Conservation (phyloP, 75 land plant genomes). For the Cunninghamia lanceolata region DNA sequence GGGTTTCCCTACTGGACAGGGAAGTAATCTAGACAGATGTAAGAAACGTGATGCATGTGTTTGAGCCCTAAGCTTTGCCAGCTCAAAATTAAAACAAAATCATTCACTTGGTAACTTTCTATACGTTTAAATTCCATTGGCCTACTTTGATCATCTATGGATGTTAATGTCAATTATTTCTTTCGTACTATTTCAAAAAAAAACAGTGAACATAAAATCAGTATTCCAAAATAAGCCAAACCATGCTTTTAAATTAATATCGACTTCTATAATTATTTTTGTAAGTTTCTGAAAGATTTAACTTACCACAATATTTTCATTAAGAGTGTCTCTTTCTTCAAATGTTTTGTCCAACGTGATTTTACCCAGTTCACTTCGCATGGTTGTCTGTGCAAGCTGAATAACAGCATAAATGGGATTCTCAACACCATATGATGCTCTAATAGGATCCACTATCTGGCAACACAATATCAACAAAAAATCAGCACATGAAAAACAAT, state of each 20-base stretch:
- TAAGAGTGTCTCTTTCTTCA: conserved; percentile 84
- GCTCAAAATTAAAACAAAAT: no score
- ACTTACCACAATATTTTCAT: conserved; percentile 91
- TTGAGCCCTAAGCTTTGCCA: no score
- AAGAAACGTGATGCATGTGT: no score
- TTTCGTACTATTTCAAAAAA: neutral
- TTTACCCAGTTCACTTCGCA: conserved; percentile 95
- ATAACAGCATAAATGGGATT: conserved; percentile 84
- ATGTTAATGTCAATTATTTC: neutral
- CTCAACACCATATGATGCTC: conserved; percentile 96
- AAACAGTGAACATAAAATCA: neutral
- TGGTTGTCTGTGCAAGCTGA: conserved; percentile 95
- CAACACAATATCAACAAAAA: conserved; percentile 5
- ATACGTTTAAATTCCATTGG: neutral
- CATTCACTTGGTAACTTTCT: no score
- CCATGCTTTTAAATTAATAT: neutral
- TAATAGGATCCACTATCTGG: conserved; percentile 82
- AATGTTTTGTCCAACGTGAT: conserved; percentile 96
- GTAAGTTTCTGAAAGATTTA: neutral
- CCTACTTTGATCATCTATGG: neutral
- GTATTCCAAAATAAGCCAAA: neutral
- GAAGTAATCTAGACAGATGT: no score
- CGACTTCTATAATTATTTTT: neutral
- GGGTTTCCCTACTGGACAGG: no score
- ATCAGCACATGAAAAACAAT: neutral